phyloP scores from a whole-genome alignment of 1,284 basidiomycete genomes.

The Pulveroboletus ridleyi region DNA sequence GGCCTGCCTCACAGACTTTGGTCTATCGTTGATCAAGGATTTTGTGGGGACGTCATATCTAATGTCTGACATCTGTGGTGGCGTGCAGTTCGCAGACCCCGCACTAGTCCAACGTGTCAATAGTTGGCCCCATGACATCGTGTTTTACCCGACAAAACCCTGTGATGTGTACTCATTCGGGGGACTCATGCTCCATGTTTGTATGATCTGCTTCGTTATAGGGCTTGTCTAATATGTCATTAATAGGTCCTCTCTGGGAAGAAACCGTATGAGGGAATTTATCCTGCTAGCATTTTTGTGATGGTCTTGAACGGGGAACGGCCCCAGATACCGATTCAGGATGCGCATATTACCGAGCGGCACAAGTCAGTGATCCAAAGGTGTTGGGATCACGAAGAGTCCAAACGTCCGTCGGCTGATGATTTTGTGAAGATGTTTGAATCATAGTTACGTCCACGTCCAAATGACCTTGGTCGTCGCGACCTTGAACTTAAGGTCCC shows the following conservation, averaged over 20 bases:
- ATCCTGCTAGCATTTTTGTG: neutral
- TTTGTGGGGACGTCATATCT: conserved; percentile 41
- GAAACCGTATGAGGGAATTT: conserved; percentile 29
- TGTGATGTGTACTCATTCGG: conserved; percentile 42
- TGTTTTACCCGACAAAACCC: conserved; percentile 29
- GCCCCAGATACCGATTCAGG: conserved; percentile 22
- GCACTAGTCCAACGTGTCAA: conserved; percentile 33
- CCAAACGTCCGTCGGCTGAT: conserved; percentile 25
- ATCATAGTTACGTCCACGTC: neutral
- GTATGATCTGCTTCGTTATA: conserved; percentile 10
- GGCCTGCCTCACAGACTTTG: conserved; percentile 43
- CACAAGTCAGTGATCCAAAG: conserved; percentile 23
- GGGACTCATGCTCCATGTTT: conserved; percentile 37
- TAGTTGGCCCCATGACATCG: neutral
- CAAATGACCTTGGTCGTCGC: neutral
- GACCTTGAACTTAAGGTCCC: neutral
- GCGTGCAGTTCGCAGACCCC: conserved; percentile 44
- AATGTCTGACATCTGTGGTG: conserved; percentile 39
- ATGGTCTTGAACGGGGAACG: conserved; percentile 20
- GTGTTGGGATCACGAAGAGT: conserved; percentile 32
- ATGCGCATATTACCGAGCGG: conserved; percentile 5
- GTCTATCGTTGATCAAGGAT: conserved; percentile 42
- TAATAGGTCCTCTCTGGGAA: conserved; percentile 32
- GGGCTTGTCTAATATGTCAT: conserved; percentile 20
- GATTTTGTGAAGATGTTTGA: conserved; percentile 23